phyloP scores from a whole-genome alignment of 495 filamentous ascomycete species.

The Penicillium roqueforti region DNA sequence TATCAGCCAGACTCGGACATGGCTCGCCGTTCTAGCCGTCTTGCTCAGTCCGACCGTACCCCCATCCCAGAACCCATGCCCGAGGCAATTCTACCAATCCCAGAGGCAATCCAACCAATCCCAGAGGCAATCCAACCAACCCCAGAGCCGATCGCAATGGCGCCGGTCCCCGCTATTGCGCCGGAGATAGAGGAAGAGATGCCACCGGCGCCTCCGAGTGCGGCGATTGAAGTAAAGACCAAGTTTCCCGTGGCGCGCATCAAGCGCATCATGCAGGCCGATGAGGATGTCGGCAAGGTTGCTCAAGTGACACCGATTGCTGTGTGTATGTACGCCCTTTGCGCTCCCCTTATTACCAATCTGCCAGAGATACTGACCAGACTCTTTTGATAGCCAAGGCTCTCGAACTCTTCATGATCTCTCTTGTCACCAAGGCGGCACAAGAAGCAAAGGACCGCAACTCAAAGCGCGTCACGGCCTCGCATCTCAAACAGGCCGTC shows the following conservation, averaged over 20 bases:
- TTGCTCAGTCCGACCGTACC: constrained; percentile 34
- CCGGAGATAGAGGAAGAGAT: constrained; percentile 13
- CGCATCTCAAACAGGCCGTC: constrained; percentile 87
- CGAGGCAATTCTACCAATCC: constrained; percentile 27
- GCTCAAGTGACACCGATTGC: constrained; percentile 94
- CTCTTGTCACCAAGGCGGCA: constrained; percentile 80
- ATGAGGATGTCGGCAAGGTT: constrained; percentile 98
- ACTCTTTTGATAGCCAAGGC: constrained; percentile 59
- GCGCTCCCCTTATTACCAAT: not conserved
- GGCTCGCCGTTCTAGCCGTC: constrained; percentile 44
- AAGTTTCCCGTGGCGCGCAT: constrained; percentile 98
- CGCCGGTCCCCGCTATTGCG: not conserved
- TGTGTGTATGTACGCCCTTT: constrained; percentile 59
- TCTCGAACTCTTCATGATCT: constrained; percentile 95
- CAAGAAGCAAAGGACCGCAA: constrained; percentile 74
- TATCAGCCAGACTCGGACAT: constrained; percentile 32
- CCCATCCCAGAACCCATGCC: constrained; percentile 23
- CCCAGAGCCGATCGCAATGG: constrained; percentile 18
- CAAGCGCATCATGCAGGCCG: constrained; percentile 99
- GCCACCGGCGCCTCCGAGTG: constrained; percentile 20
- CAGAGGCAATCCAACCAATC: constrained; percentile 7
- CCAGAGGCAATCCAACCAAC: constrained; percentile 19
- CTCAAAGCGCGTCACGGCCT: constrained; percentile 83
- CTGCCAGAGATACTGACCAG: constrained; percentile 15
- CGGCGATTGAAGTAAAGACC: constrained; percentile 72